Base-by-base conservation (phyloP, 192 early-diverging fungal species). In the Mycoemilia scoparia region DNA sequence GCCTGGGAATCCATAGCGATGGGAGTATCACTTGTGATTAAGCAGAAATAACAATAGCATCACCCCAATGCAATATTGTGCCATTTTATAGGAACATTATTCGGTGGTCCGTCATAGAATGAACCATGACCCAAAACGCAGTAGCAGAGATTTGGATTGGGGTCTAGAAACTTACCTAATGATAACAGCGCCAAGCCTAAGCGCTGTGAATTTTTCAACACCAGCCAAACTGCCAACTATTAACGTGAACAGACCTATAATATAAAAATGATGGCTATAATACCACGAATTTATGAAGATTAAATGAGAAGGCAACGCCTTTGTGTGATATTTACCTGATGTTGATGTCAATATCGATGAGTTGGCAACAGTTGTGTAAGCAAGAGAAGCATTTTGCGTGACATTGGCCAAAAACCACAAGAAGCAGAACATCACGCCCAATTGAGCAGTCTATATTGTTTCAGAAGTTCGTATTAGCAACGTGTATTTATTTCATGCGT, bases 401-500 rank as follows among this genome's bases (percentile, higher is more conserved):
- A 70, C 69, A 45, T 82, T 82, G 36, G 79, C 82, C 17, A 67
- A 64, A 62, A 85, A 85, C 82, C 82, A 85, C 32, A 82, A 51
- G 7, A 77, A 48, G 47, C 79, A 80, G 43, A 85, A 85, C 0
- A 45, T 46, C 18, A 75, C 43, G 1, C 77, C 70, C 24, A 80
- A 59, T 38, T 64, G 42, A 0, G 71, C 70, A 9, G 69, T 69
- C 54, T 77, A 10, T 28, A 12, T 12, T 28, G 27, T 9, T 10
- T 28, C 9, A 28, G 27, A 28, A 28, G 9, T 28, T 28, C 27
- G 27, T 28, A 12, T 12, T 9, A 9, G 12, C 27, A 28, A 28
- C 9, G 27, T 28, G 12, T 9, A 28, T 28, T n/a, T n/a, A n/a
- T n/a, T n/a, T n/a, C n/a, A n/a, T n/a, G n/a, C n/a, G n/a, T n/a